A percentile compares a stretch with the other conserved stretches of the same genome.
These are phyloP conservation scores for Rhodomyrtus tomentosa DNA, from an alignment of 345 rosid genomes.

Conservation along the genomic window DNA sequence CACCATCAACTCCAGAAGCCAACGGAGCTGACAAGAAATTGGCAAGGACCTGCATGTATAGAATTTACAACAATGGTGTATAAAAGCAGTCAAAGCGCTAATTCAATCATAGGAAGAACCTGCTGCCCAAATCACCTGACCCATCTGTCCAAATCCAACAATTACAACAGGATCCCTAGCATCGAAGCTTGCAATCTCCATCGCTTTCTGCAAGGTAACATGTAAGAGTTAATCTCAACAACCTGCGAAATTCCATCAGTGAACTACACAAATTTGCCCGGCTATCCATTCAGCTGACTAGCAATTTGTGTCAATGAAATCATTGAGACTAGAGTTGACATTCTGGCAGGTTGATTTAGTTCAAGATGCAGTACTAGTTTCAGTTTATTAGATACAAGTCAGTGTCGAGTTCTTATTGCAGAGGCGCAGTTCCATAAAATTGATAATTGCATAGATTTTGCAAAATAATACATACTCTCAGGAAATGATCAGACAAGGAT, in stretches of 20 bases:
- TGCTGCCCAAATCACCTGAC: conserved; percentile 41
- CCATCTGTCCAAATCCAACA: conserved; percentile 94
- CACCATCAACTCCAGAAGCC: conserved; percentile 54
- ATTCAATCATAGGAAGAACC: background rate
- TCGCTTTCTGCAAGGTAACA: conserved; percentile 28
- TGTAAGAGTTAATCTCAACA: background rate
- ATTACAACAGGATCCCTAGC: conserved; percentile 81
- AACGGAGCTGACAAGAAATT: conserved; percentile 85
- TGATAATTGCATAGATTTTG: background rate
- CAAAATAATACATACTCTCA: background rate
- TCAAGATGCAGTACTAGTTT: background rate
- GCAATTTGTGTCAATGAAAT: background rate
- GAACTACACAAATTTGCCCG: background rate
- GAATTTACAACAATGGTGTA: background rate
- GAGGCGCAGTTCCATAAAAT: background rate
- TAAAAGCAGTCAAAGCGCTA: background rate
- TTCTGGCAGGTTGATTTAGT: background rate
- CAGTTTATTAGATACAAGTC: background rate
- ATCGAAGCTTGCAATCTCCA: conserved; percentile 47
- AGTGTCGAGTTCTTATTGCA: background rate
- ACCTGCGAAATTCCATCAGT: background rate
- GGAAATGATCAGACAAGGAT: background rate
- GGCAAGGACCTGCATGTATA: conserved; percentile 59
- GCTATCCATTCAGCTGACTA: background rate
- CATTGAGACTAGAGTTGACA: background rate